Evolutionary conservation across 2,329 filamentous ascomycete genomes (phyloP), one percentile per base, ranked within the genome.

Genomic region (Drechslerella dactyloides): DNA sequence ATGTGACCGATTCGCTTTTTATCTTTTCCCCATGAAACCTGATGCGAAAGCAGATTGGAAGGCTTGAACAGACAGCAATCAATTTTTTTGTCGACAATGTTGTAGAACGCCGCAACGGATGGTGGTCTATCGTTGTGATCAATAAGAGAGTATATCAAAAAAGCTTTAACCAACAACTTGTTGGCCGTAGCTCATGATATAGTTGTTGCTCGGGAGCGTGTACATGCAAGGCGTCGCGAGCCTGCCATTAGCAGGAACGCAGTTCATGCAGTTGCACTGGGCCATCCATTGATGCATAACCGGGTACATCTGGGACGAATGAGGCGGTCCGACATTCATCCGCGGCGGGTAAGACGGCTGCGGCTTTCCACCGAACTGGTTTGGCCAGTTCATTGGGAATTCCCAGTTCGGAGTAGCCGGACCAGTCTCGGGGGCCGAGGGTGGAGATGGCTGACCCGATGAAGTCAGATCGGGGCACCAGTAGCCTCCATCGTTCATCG

Each of bases 351-450:
- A 84, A 84, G 76, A 84, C 82, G 51, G 81, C 83, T 53, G 81
- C 79, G 69, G 80, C 79, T 50, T 81, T 79, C 77, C 82, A 79
- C 77, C 83, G 80, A 81, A 82, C 83, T 74, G 84, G 81, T 75
- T 80, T 84, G 79, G 79, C 78, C 69, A 80, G 80, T 57, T 80
- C 78, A 46, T 80, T 77, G 65, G 81, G 82, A 77, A 60, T 6
- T 82, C 81, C 75, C 84, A 84, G 72, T 85, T 84, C 17, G 84
- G 84, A 44, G 84, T 85, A 55, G 82, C 82, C 21, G 84, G 81
- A 44, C 82, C 83, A 37, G 83, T 84, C 68, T 83, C 82, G 15
- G 83, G 82, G 51, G 82, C 83, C 27, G 83, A 85, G n/a, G 82
- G 81, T 69, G 84, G 84, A 52, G 84, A 85, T 69, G 81, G 78